These are phyloP conservation scores for Suillus sp. DNA, from an alignment of 768 basidiomycete species.

Conservation along the genomic window DNA sequence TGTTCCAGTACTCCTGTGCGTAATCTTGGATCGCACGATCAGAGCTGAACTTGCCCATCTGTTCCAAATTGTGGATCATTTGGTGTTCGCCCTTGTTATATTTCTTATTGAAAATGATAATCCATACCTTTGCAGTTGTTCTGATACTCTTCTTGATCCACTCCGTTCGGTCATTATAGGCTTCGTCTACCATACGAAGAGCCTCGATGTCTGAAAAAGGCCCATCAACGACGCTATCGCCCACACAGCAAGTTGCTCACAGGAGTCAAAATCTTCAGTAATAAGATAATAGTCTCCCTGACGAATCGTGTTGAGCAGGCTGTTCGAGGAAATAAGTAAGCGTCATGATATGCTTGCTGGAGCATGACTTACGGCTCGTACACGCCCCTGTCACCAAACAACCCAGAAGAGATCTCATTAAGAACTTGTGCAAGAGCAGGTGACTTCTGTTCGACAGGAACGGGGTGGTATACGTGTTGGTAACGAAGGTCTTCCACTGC, in stretches of 20 bases:
- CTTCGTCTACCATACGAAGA: conserved; percentile 83
- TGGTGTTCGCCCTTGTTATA: background rate
- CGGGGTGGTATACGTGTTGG: conserved; percentile 82
- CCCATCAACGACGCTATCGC: background rate
- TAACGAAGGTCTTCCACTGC: conserved; percentile 86
- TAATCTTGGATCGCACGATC: conserved; percentile 93
- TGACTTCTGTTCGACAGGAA: conserved; percentile 81
- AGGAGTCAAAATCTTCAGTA: conserved; percentile 94
- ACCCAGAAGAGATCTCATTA: conserved; percentile 70
- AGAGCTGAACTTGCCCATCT: conserved; percentile 98
- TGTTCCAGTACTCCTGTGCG: conserved; percentile 85
- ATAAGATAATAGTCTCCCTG: conserved; percentile 80
- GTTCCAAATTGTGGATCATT: conserved; percentile 16
- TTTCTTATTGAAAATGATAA: background rate
- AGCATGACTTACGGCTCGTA: conserved; percentile 78
- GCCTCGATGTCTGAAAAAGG: conserved; percentile 71
- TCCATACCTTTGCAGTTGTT: conserved; percentile 70
- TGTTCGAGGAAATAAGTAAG: conserved; percentile 28
- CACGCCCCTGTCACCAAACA: conserved; percentile 77
- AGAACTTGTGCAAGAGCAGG: conserved; percentile 81
- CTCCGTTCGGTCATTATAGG: conserved; percentile 77
- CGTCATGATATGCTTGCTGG: conserved; percentile 22
- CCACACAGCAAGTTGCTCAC: conserved; percentile 41
- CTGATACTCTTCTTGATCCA: conserved; percentile 93
- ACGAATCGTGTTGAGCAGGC: conserved; percentile 73